Conservation (phyloP, 306 rosid genomes). For the Hylodesmum podocarpum region DNA sequence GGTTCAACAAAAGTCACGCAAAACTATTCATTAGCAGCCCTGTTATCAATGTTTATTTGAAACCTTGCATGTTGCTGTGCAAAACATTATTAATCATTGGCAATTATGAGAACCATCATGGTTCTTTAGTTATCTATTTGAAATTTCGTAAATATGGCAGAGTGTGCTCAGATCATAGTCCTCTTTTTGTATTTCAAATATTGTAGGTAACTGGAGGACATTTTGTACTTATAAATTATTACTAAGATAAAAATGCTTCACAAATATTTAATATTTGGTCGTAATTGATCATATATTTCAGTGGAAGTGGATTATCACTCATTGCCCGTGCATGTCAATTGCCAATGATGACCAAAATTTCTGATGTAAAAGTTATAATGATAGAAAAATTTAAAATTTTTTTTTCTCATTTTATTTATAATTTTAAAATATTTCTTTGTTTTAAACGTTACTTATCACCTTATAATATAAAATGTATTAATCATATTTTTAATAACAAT, state of each 20-base stretch:
- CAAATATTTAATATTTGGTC: background rate
- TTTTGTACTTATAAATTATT: background rate
- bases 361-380: background rate
- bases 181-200: background rate
- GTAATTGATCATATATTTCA: background rate
- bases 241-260: background rate
- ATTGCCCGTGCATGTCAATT: conserved; percentile 27
- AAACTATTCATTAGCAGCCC: background rate
- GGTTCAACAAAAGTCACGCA: background rate
- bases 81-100: conserved; percentile 27
- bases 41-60: background rate
- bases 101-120: conserved; percentile 37
- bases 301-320: background rate
- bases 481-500: background rate
- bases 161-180: background rate
- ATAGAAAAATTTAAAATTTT: background rate
- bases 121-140: background rate
- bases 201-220: background rate
- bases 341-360: background rate
- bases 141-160: background rate
- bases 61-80: background rate
- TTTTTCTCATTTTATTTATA: too few relatives aligned
- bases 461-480: background rate
- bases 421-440: too few relatives aligned
- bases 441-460: background rate